Evolutionary conservation across 192 early-diverging fungal species (phyloP), one percentile per base, ranked within the genome.

Genomic region (Chytriomyces confervae): DNA sequence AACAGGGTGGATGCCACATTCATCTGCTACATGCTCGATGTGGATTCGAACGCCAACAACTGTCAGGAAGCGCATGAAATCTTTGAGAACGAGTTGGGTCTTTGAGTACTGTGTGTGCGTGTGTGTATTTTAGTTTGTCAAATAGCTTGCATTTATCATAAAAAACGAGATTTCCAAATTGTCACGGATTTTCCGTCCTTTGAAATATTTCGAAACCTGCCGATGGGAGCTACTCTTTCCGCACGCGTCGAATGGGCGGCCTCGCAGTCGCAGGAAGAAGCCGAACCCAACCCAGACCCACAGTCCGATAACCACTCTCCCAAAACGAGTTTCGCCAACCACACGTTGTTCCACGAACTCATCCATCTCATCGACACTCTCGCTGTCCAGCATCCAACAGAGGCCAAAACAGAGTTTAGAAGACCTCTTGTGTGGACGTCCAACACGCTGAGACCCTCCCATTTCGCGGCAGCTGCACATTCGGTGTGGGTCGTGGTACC

Each of bases 21-120:
- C 77, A 76, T 95, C n/a, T 93, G 92, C 75, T 95, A 93, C 79
- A 86, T 92, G 18, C 85, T 95, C 53, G 93, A 95, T 80, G 74
- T 95, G n/a, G 92, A 95, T 72, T 72, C 76, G 7, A 87, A 87
- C 70, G 47, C 81, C 7, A 79, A 75, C 62, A 79, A 83, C 62
- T 82, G 76, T 66, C 81, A 87, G 72, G 75, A 62, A 20, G 86
- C 83, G 7, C 86, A 87, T 76, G 66, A 77, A 5, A 84, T 83
- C 20, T 87, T 87, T 66, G 74, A 79, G 43, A 69, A 75, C 46
- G 74, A 76, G 7, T 8, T 76, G 62, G 74, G 74, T 8, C 16
- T 76, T 51, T 76, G 63, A 76, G 4, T 1, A 65, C 36, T 65
- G 63, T 65, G 63, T 29, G 24, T 13, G 13, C 24, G 13, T 43